These are phyloP conservation scores for Capsicum baccatum DNA, from an alignment of 257 asterid genomes.

Conservation along the genomic window DNA sequence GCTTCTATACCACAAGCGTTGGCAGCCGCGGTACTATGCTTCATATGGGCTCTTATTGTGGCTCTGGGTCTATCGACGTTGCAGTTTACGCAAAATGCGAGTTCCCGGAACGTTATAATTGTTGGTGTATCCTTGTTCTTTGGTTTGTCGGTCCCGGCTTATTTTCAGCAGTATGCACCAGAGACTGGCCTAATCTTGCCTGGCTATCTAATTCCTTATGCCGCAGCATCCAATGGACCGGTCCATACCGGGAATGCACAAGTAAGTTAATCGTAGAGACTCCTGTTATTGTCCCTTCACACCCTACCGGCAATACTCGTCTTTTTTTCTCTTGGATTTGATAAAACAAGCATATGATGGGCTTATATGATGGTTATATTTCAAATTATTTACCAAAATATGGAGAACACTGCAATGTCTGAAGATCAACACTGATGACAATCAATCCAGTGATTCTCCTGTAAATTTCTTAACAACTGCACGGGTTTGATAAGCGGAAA, in stretches of 20 bases:
- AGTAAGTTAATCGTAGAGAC: conserved; percentile 49
- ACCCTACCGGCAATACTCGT: background rate
- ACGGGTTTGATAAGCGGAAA: background rate
- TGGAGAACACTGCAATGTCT: background rate
- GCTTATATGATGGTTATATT: background rate
- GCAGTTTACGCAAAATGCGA: conserved; percentile 75
- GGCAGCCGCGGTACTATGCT: conserved; percentile 94
- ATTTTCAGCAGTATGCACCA: conserved; percentile 86
- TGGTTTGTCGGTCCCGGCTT: conserved; percentile 91
- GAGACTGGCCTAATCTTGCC: conserved; percentile 78
- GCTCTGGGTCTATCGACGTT: conserved; percentile 83
- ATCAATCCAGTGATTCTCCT: background rate
- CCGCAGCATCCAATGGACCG: conserved; percentile 97
- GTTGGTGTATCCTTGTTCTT: conserved; percentile 90
- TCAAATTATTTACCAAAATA: too few relatives aligned
- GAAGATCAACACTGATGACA: background rate
- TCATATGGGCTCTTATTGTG: conserved; percentile 82
- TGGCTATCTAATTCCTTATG: conserved; percentile 79
- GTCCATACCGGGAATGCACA: conserved; percentile 63
- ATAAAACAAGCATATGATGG: background rate
- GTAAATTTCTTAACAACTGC: background rate
- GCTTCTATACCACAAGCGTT: conserved; percentile 96
- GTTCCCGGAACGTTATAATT: conserved; percentile 81
- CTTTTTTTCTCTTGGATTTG: background rate
- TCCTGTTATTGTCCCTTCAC: background rate